Base-by-base conservation (phyloP, 768 basidiomycete genomes). In the Serendipita vermifera region DNA sequence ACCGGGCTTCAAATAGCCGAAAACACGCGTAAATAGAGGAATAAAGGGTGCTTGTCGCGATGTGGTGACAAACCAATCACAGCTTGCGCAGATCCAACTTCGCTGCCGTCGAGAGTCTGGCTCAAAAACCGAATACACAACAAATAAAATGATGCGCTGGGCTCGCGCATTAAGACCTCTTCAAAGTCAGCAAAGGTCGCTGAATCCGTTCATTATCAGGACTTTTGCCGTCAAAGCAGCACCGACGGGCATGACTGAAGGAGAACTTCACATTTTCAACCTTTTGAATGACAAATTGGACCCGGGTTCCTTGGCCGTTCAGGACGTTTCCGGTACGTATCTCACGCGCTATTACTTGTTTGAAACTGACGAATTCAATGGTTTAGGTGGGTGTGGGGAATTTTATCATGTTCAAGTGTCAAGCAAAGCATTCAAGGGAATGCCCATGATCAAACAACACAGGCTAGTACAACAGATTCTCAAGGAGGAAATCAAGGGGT, bases 361-460 rank as follows among this genome's bases (percentile, higher is more conserved):
- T n/a, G n/a, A n/a, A n/a, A 32, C 33, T 55, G 17, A 9, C 38
- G 5, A 31, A 1, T 29, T 13, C 35, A 3, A 4, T 55, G 14
- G 40, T 4, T 33, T 43, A 96, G 94, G 92, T 55, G 96, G 96
- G 22, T 98, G 96, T 66, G 96, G 96, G n/a, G 77, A 83, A 3
- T 99, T 98, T 70, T 99, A 94, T 63, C 87, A 92, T 38, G 93
- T 99, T 59, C 77, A 79, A 11, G 87, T 99, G 59, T 78, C 85
- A 3, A 91, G 88, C 58, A 68, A 79, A n/a, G 76, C 76, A 1
- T 98, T 99, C 75, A 82, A 84, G 61, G 94, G 85, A 6, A 70
- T 98, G 36, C 69, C 87, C 1, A 85, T 81, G 38, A 81, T 98
- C 55, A 93, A 96, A 73, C 96, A 99, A 68, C 96, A 99, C 68